Conservation (phyloP, 148 eudicot genomes). For the Dysphania ambrosioides region DNA sequence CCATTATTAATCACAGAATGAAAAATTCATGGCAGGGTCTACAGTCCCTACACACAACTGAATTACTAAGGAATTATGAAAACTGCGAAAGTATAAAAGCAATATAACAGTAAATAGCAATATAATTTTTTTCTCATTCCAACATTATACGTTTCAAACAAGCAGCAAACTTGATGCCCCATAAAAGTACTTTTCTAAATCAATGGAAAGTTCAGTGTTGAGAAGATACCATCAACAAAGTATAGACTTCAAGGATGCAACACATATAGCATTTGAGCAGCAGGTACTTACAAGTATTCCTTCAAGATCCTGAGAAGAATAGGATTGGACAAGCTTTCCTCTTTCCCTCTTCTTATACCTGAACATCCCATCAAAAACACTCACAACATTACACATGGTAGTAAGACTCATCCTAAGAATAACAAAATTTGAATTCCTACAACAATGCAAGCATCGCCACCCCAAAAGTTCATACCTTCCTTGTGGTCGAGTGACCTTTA, state of each 20-base stretch:
- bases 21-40: neutral
- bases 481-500: constrained; percentile 77
- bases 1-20: no score
- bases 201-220: neutral
- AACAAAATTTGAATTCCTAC: neutral
- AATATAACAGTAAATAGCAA: neutral
- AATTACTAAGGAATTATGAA: neutral
- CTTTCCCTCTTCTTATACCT: constrained; percentile 86
- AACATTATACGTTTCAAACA: neutral
- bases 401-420: neutral
- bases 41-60: neutral
- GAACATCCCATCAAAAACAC: constrained; percentile 13
- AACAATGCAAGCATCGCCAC: neutral
- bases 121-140: neutral
- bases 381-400: neutral
- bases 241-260: neutral
- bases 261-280: constrained; percentile 1
- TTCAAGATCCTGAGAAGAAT: constrained; percentile 80
- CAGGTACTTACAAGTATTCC: constrained; percentile 76
- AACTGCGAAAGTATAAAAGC: neutral
- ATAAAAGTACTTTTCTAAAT: neutral
- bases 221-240: neutral
- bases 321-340: constrained; percentile 65
- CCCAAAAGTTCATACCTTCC: constrained; percentile 55
- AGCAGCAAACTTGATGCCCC: neutral